phyloP scores from a whole-genome alignment of 2,329 filamentous ascomycete genomes.

The Ceratocystis variospora region DNA sequence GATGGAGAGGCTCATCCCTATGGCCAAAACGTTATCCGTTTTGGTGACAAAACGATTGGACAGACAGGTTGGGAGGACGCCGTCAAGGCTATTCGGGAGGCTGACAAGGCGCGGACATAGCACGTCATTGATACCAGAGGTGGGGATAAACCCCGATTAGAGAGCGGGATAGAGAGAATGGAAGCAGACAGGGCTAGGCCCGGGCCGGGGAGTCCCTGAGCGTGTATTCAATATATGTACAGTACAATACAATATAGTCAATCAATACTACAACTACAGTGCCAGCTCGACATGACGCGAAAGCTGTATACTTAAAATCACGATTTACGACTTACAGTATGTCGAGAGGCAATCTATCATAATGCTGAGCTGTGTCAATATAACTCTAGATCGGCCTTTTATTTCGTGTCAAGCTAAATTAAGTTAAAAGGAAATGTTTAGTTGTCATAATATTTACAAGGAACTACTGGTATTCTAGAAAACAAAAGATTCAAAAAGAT shows the following conservation, averaged over 20 bases:
- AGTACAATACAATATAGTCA: constrained; percentile 8
- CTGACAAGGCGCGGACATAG: constrained; percentile 39
- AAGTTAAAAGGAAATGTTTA: background rate
- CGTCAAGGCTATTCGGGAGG: constrained; percentile 37
- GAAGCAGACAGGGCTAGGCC: constrained; percentile 3
- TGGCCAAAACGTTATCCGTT: constrained; percentile 68
- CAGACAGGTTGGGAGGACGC: constrained; percentile 39
- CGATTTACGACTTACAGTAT: too few species aligned
- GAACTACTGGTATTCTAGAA: background rate
- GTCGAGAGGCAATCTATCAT: too few species aligned
- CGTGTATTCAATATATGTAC: constrained; percentile 19
- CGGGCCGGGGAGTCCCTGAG: background rate
- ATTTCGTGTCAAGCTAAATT: background rate
- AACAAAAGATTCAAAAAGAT: background rate
- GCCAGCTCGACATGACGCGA: too few species aligned
- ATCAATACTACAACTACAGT: too few species aligned
- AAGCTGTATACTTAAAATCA: too few species aligned
- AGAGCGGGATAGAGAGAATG: constrained; percentile 1
- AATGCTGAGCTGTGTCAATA: background rate
- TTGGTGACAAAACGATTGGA: constrained; percentile 47
- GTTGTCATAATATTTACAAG: background rate
- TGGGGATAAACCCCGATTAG: background rate
- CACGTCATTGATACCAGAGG: constrained; percentile 2
- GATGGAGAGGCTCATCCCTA: constrained; percentile 90
- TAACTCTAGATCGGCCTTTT: background rate